These are phyloP conservation scores for Aspergillus phoenicis DNA, from an alignment of 2,329 filamentous ascomycete species.

Conservation along the genomic window DNA sequence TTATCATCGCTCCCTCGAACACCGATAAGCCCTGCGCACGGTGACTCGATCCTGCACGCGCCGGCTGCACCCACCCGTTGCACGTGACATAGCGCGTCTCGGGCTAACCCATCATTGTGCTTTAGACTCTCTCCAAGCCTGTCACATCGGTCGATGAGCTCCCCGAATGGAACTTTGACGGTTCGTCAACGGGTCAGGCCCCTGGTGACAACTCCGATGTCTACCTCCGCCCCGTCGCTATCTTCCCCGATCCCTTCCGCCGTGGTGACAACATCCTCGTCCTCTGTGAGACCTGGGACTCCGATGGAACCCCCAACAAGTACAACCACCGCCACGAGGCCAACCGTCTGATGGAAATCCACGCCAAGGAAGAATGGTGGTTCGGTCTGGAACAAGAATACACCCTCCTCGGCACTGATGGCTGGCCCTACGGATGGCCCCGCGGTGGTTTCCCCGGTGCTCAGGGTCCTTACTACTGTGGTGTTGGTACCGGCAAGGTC, in stretches of 20 bases:
- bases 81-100: constrained; percentile 26
- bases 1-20: constrained; percentile 13
- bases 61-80: constrained; percentile 30
- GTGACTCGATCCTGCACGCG: constrained; percentile 23
- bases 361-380: constrained; percentile 85
- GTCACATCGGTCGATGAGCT: constrained; percentile 64
- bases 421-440: constrained; percentile 92
- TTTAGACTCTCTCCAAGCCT: constrained; percentile 66
- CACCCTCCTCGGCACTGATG: constrained; percentile 82
- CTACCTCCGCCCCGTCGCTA: constrained; percentile 87
- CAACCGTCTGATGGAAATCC: constrained; percentile 83
- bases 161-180: constrained; percentile 81
- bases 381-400: constrained; percentile 99
- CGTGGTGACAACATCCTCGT: constrained; percentile 89
- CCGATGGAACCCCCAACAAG: constrained; percentile 94
- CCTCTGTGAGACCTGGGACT: constrained; percentile 90
- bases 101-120: constrained; percentile 6
- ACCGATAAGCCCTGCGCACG: constrained; percentile 34
- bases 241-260: constrained; percentile 92
- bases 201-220: constrained; percentile 96
- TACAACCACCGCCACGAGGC: constrained; percentile 97
- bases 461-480: constrained; percentile 96
- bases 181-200: constrained; percentile 89
- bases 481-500: constrained; percentile 95
- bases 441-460: constrained; percentile 85